A percentile compares a stretch with the other conserved stretches of the same genome.
phyloP scores from a whole-genome alignment of 2,329 filamentous ascomycete genomes.

The Gaeumannomyces sp. region DNA sequence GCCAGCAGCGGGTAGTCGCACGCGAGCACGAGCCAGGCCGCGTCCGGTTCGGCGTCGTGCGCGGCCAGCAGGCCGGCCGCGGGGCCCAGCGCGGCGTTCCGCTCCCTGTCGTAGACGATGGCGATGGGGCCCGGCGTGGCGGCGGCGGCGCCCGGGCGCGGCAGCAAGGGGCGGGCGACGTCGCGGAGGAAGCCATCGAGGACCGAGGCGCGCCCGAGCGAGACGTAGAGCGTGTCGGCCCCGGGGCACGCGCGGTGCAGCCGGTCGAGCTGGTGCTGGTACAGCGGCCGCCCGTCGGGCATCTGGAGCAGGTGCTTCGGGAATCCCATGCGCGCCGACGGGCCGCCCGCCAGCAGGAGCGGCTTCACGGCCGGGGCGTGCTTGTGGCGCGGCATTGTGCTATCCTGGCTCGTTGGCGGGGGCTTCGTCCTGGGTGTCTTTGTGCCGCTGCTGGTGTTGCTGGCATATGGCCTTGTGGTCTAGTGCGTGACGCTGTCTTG shows the following conservation, averaged over 20 bases:
- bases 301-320: constrained; percentile 27
- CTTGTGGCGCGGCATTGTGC: background rate
- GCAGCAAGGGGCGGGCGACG: background rate
- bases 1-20: constrained; percentile 29
- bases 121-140: background rate
- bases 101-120: background rate
- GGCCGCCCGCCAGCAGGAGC: constrained; percentile 26
- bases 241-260: constrained; percentile 21
- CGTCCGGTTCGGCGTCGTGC: constrained; percentile 18
- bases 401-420: background rate
- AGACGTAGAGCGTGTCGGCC: constrained; percentile 21
- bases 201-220: constrained; percentile 13
- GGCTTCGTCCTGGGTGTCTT: too few relatives aligned
- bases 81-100: background rate
- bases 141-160: background rate
- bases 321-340: constrained; percentile 24
- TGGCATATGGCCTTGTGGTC: too few relatives aligned
- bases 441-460: background rate
- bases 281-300: constrained; percentile 21
- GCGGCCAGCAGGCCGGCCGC: constrained; percentile 24
- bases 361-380: constrained; percentile 14
- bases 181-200: constrained; percentile 1
- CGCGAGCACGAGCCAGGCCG: constrained; percentile 26
- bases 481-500: too few relatives aligned
- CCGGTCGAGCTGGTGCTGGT: constrained; percentile 21